These are phyloP conservation scores for Cydonia oblonga DNA, from an alignment of 331 rosid genomes.

Conservation along the genomic window DNA sequence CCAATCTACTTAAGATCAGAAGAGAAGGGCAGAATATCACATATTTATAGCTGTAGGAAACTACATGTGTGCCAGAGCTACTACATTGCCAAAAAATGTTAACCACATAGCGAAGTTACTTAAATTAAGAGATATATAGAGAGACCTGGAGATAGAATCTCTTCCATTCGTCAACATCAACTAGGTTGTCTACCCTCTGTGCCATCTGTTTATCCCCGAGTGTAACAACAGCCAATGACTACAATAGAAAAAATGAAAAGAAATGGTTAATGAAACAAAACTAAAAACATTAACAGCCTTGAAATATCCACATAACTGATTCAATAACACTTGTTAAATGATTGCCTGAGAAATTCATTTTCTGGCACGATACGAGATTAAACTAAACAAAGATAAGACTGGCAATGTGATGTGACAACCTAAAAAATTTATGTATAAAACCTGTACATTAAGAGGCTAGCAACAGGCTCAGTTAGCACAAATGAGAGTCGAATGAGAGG, in stretches of 20 bases:
- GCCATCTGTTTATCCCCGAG: slow-evolving; percentile 97
- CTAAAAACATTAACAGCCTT: slow-evolving; percentile 6
- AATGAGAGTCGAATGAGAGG: neutral
- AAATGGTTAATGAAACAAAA: neutral
- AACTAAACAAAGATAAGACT: neutral
- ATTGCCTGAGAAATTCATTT: neutral
- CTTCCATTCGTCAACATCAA: slow-evolving; percentile 67
- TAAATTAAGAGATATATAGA: neutral
- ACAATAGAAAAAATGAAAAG: slow-evolving; percentile 14
- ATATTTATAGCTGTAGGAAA: neutral
- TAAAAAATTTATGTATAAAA: neutral
- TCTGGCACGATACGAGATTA: neutral
- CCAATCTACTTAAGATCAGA: neutral
- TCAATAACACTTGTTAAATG: neutral
- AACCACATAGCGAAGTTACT: neutral
- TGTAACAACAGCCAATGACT: slow-evolving; percentile 86
- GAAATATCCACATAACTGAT: slow-evolving; percentile 11
- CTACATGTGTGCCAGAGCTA: neutral
- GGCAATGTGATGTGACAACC: neutral
- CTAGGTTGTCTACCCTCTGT: slow-evolving; percentile 82
- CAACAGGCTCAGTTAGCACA: neutral
- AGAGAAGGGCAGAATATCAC: neutral
- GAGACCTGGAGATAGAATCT: slow-evolving; percentile 92
- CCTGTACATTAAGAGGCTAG: neutral
- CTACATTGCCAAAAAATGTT: neutral